Conservation (phyloP, 768 basidiomycete species). For the Tulasnella sp. region DNA sequence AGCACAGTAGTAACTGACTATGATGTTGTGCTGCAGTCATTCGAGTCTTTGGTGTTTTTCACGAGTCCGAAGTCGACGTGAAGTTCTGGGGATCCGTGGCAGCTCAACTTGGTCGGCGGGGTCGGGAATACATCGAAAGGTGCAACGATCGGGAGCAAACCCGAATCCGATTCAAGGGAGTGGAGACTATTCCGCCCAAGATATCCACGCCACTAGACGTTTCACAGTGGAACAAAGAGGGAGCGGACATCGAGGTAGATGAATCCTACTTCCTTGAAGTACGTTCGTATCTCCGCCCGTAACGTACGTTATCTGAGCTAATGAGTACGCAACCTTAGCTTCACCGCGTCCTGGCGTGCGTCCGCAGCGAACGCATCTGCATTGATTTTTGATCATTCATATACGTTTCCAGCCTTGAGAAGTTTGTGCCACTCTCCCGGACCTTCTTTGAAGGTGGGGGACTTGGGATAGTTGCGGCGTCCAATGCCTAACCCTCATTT, state of each 20-base stretch:
- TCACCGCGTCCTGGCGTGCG: conserved; percentile 3
- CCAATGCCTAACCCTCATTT: background rate
- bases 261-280: conserved; percentile 14
- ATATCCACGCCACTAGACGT: background rate
- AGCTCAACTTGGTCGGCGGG: conserved; percentile 37
- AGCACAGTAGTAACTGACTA: background rate
- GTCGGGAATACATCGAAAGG: conserved; percentile 50
- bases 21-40: background rate
- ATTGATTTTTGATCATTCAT: background rate
- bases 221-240: background rate
- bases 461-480: background rate
- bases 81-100: conserved; percentile 44
- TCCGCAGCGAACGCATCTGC: background rate
- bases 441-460: conserved; percentile 3
- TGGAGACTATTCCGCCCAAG: background rate
- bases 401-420: background rate
- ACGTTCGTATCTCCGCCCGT: background rate
- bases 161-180: background rate
- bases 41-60: conserved; percentile 43
- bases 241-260: background rate
- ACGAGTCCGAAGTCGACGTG: conserved; percentile 40
- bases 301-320: background rate
- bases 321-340: background rate
- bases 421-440: background rate
- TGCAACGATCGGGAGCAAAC: background rate